Conservation (phyloP, 208 protist genomes). For the Trypanosoma boissoni region DNA sequence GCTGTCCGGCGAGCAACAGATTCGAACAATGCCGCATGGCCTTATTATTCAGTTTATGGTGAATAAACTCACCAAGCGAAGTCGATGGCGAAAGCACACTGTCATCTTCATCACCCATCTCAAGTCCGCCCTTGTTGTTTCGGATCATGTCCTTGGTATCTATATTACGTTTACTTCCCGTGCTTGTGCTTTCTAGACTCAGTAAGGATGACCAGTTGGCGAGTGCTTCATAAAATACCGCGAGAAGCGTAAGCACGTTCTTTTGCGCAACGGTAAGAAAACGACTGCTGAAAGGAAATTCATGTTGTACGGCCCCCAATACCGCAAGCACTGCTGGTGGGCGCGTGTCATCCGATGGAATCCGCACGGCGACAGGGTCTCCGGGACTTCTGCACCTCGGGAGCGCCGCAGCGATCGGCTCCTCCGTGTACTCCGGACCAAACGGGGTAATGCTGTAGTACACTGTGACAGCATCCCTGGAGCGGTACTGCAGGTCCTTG, state of each 20-base stretch:
- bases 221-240: slow-evolving; percentile 41
- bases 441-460: slow-evolving; percentile 71
- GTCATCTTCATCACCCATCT: too few species aligned
- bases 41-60: slow-evolving; percentile 80
- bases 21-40: slow-evolving; percentile 75
- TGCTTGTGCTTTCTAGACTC: too few species aligned
- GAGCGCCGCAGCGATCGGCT: slow-evolving; percentile 11
- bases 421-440: slow-evolving; percentile 30
- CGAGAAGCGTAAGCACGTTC: slow-evolving; percentile 62
- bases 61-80: slow-evolving; percentile 52
- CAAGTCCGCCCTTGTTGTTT: too few species aligned
- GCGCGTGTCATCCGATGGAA: slow-evolving; percentile 26
- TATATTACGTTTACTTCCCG: too few species aligned
- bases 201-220: slow-evolving; percentile 53
- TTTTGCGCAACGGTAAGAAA: slow-evolving; percentile 49
- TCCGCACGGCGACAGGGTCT: slow-evolving; percentile 32
- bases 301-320: slow-evolving; percentile 16
- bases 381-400: slow-evolving; percentile 24
- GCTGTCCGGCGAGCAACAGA: slow-evolving; percentile 68
- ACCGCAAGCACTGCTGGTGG: slow-evolving; percentile 26
- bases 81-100: slow-evolving; percentile 36
- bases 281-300: slow-evolving; percentile 48
- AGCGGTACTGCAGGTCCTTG: slow-evolving; percentile 4
- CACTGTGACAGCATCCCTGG: slow-evolving; percentile 32
- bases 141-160: too few species aligned